Conservation (phyloP, 805 yeast species). For the Wickerhamiella qilinensis region DNA sequence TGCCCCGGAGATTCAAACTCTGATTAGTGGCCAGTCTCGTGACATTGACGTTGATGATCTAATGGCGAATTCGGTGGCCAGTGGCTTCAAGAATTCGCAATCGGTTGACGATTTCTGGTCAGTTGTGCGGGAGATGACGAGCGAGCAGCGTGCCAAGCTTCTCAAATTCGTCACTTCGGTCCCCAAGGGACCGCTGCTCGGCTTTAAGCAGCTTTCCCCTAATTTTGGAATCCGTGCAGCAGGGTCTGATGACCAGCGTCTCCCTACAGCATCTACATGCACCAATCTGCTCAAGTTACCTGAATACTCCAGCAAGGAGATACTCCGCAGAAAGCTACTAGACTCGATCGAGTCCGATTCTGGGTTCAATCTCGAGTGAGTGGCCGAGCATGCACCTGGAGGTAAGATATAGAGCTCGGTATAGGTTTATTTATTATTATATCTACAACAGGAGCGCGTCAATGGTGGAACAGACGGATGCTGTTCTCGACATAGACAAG, state of each 20-base stretch:
- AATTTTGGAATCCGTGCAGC: constrained; percentile 63
- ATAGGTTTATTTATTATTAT: constrained; percentile 74
- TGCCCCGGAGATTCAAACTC: constrained; percentile 63
- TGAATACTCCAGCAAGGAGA: constrained; percentile 46
- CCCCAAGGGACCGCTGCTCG: constrained; percentile 78
- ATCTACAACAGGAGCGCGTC: constrained; percentile 27
- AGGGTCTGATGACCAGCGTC: constrained; percentile 36
- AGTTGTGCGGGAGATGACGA: constrained; percentile 49
- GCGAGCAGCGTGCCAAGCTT: constrained; percentile 46
- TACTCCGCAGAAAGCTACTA: constrained; percentile 45
- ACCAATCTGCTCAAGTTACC: constrained; percentile 78
- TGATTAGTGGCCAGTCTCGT: constrained; percentile 65
- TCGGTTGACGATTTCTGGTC: constrained; percentile 62
- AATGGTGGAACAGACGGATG: constrained; percentile 96
- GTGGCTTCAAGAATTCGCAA: constrained; percentile 40
- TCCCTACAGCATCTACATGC: constrained; percentile 92
- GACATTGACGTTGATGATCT: constrained; percentile 62
- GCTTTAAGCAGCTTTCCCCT: constrained; percentile 62
- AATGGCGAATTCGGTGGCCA: constrained; percentile 41
- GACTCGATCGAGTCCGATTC: constrained; percentile 73
- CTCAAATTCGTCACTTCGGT: constrained; percentile 86
- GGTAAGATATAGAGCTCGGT: constrained; percentile 64
- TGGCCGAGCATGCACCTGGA: too few relatives aligned
- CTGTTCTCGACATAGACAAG: constrained; percentile 94
- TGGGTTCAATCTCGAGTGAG: constrained; percentile 51